A percentile compares a stretch with the other conserved stretches of the same genome.
Evolutionary conservation across 2,329 filamentous ascomycete species (phyloP).

Genomic region (Incumbomyces delicatus): DNA sequence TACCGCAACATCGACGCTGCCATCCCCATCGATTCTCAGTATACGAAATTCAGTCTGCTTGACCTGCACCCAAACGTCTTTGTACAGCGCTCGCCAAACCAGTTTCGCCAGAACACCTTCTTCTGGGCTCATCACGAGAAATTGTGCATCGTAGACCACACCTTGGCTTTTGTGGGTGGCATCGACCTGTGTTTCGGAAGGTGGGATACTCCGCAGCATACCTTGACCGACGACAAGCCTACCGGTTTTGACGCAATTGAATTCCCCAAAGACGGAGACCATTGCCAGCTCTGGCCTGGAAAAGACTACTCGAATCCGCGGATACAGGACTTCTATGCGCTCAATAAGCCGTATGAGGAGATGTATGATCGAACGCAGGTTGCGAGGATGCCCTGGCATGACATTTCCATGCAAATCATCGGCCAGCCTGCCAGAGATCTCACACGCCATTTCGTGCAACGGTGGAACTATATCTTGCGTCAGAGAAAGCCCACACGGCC

Average conservation of each 20-base stretch:
- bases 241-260: slow-evolving; percentile 81
- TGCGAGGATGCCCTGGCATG: slow-evolving; percentile 96
- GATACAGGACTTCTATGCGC: slow-evolving; percentile 85
- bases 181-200: slow-evolving; percentile 94
- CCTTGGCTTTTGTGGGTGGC: slow-evolving; percentile 87
- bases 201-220: slow-evolving; percentile 94
- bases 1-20: slow-evolving; percentile 97
- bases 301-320: slow-evolving; percentile 98
- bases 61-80: slow-evolving; percentile 95
- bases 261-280: slow-evolving; percentile 75
- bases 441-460: slow-evolving; percentile 90
- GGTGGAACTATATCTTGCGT: slow-evolving; percentile 94
- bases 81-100: slow-evolving; percentile 90
- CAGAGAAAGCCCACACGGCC: slow-evolving; percentile 88
- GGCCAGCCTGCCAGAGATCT: slow-evolving; percentile 90
- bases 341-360: slow-evolving; percentile 92
- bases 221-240: slow-evolving; percentile 81
- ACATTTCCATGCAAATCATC: slow-evolving; percentile 95
- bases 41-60: slow-evolving; percentile 91
- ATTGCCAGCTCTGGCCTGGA: slow-evolving; percentile 91
- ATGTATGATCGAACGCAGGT: slow-evolving; percentile 91
- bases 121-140: slow-evolving; percentile 99
- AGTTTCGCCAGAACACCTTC: slow-evolving; percentile 97
- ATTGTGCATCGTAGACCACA: slow-evolving; percentile 92
- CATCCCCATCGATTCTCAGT: slow-evolving; percentile 94